Evolutionary conservation across 2,329 filamentous ascomycete genomes (phyloP).

Genomic region (Penicillium decumbens): DNA sequence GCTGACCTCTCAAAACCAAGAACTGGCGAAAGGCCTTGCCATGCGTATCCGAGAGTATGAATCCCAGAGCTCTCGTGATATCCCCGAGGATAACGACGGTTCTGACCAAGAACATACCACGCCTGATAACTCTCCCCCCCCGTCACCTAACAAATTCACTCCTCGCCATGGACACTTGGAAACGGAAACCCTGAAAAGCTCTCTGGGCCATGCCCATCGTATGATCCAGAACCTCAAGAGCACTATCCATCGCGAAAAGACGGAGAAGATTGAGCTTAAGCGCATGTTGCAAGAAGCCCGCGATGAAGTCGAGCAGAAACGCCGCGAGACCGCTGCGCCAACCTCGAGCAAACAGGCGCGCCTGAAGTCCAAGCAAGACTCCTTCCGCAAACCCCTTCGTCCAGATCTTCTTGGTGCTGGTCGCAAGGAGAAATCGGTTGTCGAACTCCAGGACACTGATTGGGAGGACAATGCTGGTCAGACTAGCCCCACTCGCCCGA

Average conservation of each 20-base stretch:
- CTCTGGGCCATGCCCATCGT: slow-evolving; percentile 85
- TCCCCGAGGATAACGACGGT: slow-evolving; percentile 61
- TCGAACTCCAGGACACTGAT: slow-evolving; percentile 72
- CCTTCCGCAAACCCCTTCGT: slow-evolving; percentile 72
- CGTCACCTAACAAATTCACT: slow-evolving; percentile 85
- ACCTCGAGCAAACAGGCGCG: slow-evolving; percentile 46
- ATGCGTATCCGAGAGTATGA: slow-evolving; percentile 66
- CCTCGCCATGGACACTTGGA: slow-evolving; percentile 89
- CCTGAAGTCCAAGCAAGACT: slow-evolving; percentile 58
- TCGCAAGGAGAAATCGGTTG: slow-evolving; percentile 69
- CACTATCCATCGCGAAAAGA: slow-evolving; percentile 96
- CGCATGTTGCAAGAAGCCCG: slow-evolving; percentile 91
- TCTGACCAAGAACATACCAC: slow-evolving; percentile 65
- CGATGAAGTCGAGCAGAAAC: slow-evolving; percentile 75
- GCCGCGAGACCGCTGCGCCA: slow-evolving; percentile 48
- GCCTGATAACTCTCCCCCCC: slow-evolving; percentile 83
- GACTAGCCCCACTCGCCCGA: slow-evolving; percentile 51
- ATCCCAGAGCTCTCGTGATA: slow-evolving; percentile 54
- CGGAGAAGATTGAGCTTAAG: slow-evolving; percentile 92
- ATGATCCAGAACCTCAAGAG: slow-evolving; percentile 95
- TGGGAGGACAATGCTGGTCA: slow-evolving; percentile 79
- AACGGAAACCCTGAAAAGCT: slow-evolving; percentile 90
- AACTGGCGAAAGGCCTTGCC: slow-evolving; percentile 79
- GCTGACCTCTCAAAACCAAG: slow-evolving; percentile 80
- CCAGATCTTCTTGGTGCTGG: slow-evolving; percentile 70